A percentile compares a stretch with the other conserved stretches of the same genome.
These are phyloP conservation scores for Barnettozyma wickerhamii DNA, from an alignment of 805 yeast genomes.

Conservation along the genomic window DNA sequence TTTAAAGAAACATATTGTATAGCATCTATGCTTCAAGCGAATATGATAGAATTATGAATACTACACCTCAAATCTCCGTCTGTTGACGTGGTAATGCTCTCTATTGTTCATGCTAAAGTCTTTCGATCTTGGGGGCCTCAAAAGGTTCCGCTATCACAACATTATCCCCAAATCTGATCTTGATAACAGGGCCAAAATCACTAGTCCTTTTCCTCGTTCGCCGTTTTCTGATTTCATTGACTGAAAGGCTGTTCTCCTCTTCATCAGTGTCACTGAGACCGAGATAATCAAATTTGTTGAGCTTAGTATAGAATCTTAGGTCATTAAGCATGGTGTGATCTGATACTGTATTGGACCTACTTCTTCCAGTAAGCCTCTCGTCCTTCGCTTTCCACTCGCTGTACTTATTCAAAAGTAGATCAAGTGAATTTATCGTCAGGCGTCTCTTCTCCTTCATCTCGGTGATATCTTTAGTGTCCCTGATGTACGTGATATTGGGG, in stretches of 20 bases:
- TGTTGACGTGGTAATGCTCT: too few relatives aligned
- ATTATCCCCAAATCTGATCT: constrained; percentile 19
- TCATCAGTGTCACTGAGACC: constrained; percentile 27
- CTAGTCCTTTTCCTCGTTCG: constrained; percentile 11
- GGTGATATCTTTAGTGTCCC: constrained; percentile 38
- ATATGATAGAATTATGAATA: too few relatives aligned
- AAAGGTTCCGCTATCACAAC: constrained; percentile 25
- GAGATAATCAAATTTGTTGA: constrained; percentile 19
- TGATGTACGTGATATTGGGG: constrained; percentile 44
- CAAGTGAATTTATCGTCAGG: constrained; percentile 47
- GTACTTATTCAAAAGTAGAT: constrained; percentile 16
- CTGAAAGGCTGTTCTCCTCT: constrained; percentile 20
- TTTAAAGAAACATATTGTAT: constrained; percentile 6
- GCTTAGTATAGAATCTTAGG: constrained; percentile 16
- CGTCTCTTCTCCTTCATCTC: constrained; percentile 50
- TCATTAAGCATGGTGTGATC: constrained; percentile 7
- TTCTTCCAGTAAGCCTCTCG: constrained; percentile 19
- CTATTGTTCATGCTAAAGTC: background rate
- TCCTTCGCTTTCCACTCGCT: constrained; percentile 21
- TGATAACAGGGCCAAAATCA: constrained; percentile 23
- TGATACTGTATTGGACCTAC: constrained; percentile 2
- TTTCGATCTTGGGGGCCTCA: constrained; percentile 19
- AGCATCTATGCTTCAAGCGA: too few relatives aligned
- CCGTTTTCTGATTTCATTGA: constrained; percentile 15
- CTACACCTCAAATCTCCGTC: too few relatives aligned